Conservation (phyloP, 371 early-diverging fungal genomes). For the Mortierella sp. region DNA sequence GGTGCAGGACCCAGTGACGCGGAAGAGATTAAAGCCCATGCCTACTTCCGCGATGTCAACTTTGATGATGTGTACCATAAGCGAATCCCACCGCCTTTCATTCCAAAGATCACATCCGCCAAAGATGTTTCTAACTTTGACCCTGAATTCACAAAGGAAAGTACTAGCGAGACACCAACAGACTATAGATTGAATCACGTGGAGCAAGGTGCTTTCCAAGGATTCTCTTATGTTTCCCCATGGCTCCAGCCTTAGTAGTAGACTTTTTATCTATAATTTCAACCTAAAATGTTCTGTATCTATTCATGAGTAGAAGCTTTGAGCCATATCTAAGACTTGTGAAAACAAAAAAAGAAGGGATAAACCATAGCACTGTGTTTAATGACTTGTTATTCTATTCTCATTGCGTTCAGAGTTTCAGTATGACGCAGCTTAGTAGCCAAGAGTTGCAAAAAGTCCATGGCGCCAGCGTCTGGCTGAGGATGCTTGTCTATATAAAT, state of each 20-base stretch:
- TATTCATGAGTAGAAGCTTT: too few species aligned
- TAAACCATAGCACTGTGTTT: too few species aligned
- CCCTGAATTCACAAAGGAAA: conserved; percentile 63
- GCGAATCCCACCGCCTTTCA: conserved; percentile 71
- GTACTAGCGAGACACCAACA: conserved; percentile 48
- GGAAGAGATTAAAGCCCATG: conserved; percentile 73
- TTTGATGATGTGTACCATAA: conserved; percentile 82
- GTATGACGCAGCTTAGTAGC: conserved; percentile 52
- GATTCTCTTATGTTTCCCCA: conserved; percentile 48
- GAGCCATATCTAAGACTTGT: too few species aligned
- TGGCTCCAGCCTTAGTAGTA: conserved; percentile 36
- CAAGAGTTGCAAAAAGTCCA: conserved; percentile 64
- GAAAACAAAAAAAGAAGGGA: too few species aligned
- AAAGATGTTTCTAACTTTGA: conserved; percentile 75
- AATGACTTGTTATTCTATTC: conserved; percentile 39
- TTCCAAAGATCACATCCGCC: conserved; percentile 60
- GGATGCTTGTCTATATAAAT: conserved; percentile 71
- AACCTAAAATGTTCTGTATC: too few species aligned
- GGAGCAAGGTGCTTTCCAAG: conserved; percentile 50
- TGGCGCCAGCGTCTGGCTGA: conserved; percentile 62
- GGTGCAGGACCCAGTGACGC: conserved; percentile 70
- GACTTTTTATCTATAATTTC: background rate
- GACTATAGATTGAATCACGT: conserved; percentile 52
- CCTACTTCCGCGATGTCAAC: conserved; percentile 75
- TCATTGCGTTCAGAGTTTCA: conserved; percentile 31